Percentiles rank a stretch among this genome's conserved stretches.
Evolutionary conservation across 2,329 filamentous ascomycete genomes (phyloP).

Genomic region (Curvularia verruculosa): DNA sequence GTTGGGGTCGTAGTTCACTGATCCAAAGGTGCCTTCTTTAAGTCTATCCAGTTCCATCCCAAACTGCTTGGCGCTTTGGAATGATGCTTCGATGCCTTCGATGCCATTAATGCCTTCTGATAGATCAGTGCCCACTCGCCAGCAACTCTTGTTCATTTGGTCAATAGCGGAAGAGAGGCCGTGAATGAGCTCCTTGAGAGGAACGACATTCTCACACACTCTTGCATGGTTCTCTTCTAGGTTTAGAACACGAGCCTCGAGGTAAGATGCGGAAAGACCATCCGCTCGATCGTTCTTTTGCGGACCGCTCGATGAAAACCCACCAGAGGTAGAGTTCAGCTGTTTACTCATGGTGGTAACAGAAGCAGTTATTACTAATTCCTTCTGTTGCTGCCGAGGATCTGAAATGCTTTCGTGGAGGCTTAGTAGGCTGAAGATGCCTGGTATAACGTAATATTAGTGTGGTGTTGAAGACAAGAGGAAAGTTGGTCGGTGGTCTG

Average conservation of each 20-base stretch:
- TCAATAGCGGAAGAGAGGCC: constrained; percentile 29
- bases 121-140: constrained; percentile 25
- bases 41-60: constrained; percentile 26
- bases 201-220: constrained; percentile 23
- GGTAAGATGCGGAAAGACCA: constrained; percentile 15
- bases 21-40: constrained; percentile 14
- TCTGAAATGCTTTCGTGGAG: neutral
- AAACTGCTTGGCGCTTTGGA: constrained; percentile 20
- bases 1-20: constrained; percentile 11
- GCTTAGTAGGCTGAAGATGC: neutral
- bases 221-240: constrained; percentile 24
- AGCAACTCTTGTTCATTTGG: constrained; percentile 26
- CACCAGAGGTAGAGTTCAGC: constrained; percentile 21
- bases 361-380: neutral
- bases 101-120: constrained; percentile 16
- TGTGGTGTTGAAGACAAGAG: neutral
- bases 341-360: neutral
- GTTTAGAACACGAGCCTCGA: constrained; percentile 26
- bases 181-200: constrained; percentile 24
- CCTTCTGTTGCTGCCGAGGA: neutral
- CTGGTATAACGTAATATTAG: neutral
- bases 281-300: constrained; percentile 22
- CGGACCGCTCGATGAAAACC: constrained; percentile 17
- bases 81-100: constrained; percentile 13
- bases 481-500: neutral